Evolutionary conservation across 176 grass and related monocot species (phyloP).

Genomic region (Lolium multiflorum): DNA sequence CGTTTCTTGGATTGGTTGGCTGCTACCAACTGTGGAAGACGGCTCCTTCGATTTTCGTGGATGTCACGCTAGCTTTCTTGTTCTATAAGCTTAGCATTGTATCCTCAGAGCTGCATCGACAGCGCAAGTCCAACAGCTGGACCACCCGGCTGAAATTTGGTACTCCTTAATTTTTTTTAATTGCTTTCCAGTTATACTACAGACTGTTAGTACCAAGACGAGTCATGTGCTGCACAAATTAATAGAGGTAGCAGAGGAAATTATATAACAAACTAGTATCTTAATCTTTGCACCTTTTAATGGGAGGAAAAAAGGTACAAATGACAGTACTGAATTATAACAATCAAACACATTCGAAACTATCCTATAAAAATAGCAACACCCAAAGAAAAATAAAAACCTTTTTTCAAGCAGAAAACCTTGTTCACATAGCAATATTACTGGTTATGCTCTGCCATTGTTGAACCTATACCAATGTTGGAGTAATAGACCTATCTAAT

Average conservation of each 20-base stretch:
- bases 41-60: not conserved
- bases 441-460: not conserved
- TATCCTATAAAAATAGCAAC: not conserved
- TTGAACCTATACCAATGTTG: not conserved
- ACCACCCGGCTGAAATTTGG: not conserved
- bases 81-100: slow-evolving; percentile 11
- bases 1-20: slow-evolving; percentile 11
- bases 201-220: not conserved
- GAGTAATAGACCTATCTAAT: not conserved
- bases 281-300: not conserved
- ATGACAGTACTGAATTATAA: not conserved
- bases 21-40: slow-evolving; percentile 24
- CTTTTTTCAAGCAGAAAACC: not conserved
- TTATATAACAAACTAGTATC: not conserved
- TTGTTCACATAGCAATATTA: not conserved
- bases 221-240: not conserved
- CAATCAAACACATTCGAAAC: not conserved
- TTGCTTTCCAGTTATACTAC: not conserved
- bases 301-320: not conserved
- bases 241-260: not conserved
- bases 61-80: not conserved
- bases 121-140: not conserved
- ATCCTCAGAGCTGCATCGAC: slow-evolving; percentile 7
- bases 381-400: not conserved
- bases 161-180: not conserved